Base-by-base conservation (phyloP, 805 yeast species). In the Ogataea kodamae region DNA sequence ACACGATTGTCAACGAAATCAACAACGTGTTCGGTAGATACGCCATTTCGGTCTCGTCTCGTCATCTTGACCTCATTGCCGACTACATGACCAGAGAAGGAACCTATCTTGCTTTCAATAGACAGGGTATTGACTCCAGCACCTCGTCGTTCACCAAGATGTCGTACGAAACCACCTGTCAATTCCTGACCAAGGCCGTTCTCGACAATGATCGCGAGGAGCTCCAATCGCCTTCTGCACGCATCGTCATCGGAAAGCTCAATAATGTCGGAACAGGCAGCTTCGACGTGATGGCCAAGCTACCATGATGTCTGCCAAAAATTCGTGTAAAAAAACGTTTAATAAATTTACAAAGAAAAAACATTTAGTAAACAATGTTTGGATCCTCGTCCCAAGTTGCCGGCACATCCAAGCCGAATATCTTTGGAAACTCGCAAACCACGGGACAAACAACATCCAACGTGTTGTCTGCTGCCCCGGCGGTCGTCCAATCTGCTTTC, bases 21-120 rank as follows among this genome's bases (percentile, higher is more conserved):
- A 83, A 85, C 65, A 84, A 86, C 51, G 99, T 92, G 51, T 92
- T 92, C 76, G 86, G 87, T 41, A 88, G 94, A 34, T 92, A 92
- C 64, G 97, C 97, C 53, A 92, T 92, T 57, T 68, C 88, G 40
- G 98, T 92, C 40, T 82, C 92, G 37, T 68, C 77, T 34, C 86
- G 98, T 62, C 99, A 92, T 68, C 77, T 92, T 65, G 98, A 92
- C 58, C 76, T 92, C 60, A 81, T 92, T 61, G 99, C 95, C 46
- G 99, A 92, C 63, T 85, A 86, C 87, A 92, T 92, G 99, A 92
- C 99, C 5, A 79, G 98, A 64, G 97, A 92, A 64, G 99, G 99
- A 55, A 76, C 94, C 2, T 92, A 89, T 58, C 67, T 90, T 57
- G 96, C 99, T 16, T 92, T 92, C 72, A 89, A 87, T 64, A 85